Base-by-base conservation (phyloP, 2,329 filamentous ascomycete species). In the Penicillium digitatum region DNA sequence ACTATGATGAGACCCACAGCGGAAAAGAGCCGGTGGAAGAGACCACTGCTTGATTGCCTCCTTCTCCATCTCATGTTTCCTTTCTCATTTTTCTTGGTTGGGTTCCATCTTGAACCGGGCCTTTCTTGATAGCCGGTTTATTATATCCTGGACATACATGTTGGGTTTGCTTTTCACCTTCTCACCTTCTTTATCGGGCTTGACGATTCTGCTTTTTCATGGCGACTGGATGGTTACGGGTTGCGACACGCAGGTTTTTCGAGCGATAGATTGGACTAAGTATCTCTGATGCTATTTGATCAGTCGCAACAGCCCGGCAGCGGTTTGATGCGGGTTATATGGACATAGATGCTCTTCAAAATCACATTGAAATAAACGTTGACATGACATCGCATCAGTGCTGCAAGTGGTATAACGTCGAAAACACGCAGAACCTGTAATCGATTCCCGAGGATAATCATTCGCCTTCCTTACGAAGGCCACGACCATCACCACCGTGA, bases 231-330 rank as follows among this genome's bases (percentile, higher is more conserved):
- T 29, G 34, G 20, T 22, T 40, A 22, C 27, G 26, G n/a, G 10
- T 37, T 32, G 43, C 48, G 32, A 11, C 14, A 14, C 32, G 42
- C 46, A 52, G 37, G 54, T 48, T 55, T 42, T 43, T 56, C 45
- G 42, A 57, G 50, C 54, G 46, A 63, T 65, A 65, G 62, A 63
- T 52, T 63, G 59, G 48, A 49, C 44, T 55, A 54, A 54, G 55
- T 59, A 59, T 51, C 57, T 54, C 32, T 35, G 18, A 35, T 42
- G 27, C 45, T 34, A 34, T 38, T 40, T 48, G 24, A 54, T 52
- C 29, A 29, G 29, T 50, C 32, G 49, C 31, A 26, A 38, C 32
- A 44, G 31, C 26, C 26, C 26, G 26, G 20, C 34, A 45, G 12
- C 7, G 20, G 47, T 35, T 39, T 34, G 32, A n/a, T 51, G 32